These are phyloP conservation scores for Clavulina sp. DNA, from an alignment of 768 basidiomycete species.

Conservation along the genomic window DNA sequence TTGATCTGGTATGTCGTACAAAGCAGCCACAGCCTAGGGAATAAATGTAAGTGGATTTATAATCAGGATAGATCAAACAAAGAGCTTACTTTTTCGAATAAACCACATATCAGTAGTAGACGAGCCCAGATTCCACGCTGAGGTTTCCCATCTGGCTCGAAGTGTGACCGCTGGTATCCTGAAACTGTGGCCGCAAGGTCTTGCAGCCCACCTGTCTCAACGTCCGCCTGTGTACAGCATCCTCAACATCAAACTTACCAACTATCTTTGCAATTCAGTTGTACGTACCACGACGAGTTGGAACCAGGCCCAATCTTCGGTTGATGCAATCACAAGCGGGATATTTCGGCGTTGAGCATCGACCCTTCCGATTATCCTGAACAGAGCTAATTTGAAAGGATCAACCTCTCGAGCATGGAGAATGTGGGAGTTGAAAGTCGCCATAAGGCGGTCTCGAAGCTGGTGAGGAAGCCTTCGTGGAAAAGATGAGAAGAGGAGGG, in stretches of 20 bases:
- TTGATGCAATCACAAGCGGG: slow-evolving; percentile 70
- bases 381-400: slow-evolving; percentile 90
- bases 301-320: slow-evolving; percentile 98
- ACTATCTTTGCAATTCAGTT: too few relatives aligned
- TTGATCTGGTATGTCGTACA: slow-evolving; percentile 74
- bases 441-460: slow-evolving; percentile 43
- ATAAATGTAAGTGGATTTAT: neutral
- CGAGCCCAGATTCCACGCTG: slow-evolving; percentile 61
- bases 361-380: slow-evolving; percentile 87
- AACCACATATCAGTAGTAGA: slow-evolving; percentile 77
- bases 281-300: slow-evolving; percentile 67
- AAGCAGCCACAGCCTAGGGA: slow-evolving; percentile 64
- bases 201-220: slow-evolving; percentile 60
- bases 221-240: slow-evolving; percentile 39
- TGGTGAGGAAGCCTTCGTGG: slow-evolving; percentile 18
- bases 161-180: slow-evolving; percentile 67
- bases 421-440: slow-evolving; percentile 49
- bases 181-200: slow-evolving; percentile 57
- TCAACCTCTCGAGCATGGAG: slow-evolving; percentile 73
- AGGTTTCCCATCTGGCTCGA: slow-evolving; percentile 44
- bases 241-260: too few relatives aligned
- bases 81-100: slow-evolving; percentile 70
- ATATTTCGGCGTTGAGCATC: slow-evolving; percentile 69
- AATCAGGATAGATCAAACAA: neutral
- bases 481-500: neutral